phyloP scores from a whole-genome alignment of 805 yeast species.

The Saccharomyces jurei region DNA sequence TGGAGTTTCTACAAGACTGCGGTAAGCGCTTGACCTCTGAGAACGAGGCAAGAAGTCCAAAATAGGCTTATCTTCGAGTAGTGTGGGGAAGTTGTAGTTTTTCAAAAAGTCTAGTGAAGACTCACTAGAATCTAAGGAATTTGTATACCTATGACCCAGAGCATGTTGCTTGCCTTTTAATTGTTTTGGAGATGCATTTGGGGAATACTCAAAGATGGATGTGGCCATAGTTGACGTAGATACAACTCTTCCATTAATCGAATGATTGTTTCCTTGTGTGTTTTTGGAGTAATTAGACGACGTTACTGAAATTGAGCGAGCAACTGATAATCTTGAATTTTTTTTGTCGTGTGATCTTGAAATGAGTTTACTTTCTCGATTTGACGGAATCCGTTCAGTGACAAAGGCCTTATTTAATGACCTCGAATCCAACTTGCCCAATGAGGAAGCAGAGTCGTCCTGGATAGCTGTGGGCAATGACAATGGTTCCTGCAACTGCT shows the following conservation, averaged over 20 bases:
- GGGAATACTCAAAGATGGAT: conserved; percentile 10
- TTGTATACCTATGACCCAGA: conserved; percentile 4
- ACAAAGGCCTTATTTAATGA: conserved; percentile 12
- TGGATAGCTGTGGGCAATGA: background rate
- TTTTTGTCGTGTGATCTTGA: background rate
- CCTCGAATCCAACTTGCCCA: background rate
- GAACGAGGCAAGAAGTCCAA: conserved; percentile 4
- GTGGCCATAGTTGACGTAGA: conserved; percentile 29
- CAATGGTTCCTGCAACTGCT: background rate
- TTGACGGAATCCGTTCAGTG: conserved; percentile 9
- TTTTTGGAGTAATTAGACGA: conserved; percentile 12
- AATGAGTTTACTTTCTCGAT: background rate
- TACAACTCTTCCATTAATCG: conserved; percentile 15
- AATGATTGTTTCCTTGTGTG: background rate
- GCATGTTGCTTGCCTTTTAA: background rate
- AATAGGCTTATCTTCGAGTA: conserved; percentile 17
- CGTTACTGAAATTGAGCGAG: conserved; percentile 4
- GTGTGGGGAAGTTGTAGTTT: conserved; percentile 26
- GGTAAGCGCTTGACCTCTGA: background rate
- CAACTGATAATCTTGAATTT: background rate
- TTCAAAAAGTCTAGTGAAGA: conserved; percentile 22
- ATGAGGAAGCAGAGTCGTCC: background rate
- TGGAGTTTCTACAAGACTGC: background rate
- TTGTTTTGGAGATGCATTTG: conserved; percentile 1
- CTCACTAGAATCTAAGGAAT: conserved; percentile 12